Evolutionary conservation across 129 eudicot genomes (phyloP), one percentile per base, ranked within the genome.

Genomic region (Centella asiatica): DNA sequence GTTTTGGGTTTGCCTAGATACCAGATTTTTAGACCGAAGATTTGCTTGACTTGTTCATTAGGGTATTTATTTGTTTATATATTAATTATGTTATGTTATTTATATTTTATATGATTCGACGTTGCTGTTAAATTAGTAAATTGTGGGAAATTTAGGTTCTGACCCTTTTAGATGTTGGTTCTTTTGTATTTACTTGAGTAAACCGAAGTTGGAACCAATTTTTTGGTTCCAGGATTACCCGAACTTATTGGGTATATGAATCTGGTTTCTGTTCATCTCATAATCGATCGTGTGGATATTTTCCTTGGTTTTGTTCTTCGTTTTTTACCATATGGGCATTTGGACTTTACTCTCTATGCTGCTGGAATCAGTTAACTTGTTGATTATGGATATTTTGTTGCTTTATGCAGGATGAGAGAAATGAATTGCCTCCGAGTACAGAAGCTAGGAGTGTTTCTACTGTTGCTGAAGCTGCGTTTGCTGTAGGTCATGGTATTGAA

Each of bases 401-500:
- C 28, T 34, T 1, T 15, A 10, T 72, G 74, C 76, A 87, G 98
- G 98, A 79, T 24, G 79, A 77, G 57, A 69, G 81, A 76, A 80
- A 62, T 50, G 78, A 59, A 45, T 57, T 78, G 54, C 77, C 79
- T 6, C 69, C 82, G 0, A 74, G 71, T 40, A 67, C 86, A 37
- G 86, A 69, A 68, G 77, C 61, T 8, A 57, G 69, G 12, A 69
- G 74, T 31, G 65, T 60, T 44, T 55, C 64, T 18, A 69, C 65
- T 67, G 74, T 67, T 22, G 18, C 76, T 45, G 78, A 64, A 64
- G 64, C 52, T 39, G 48, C 78, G 44, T 56, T 77, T 18, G 75
- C 80, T 40, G 76, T 69, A 33, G 69, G 85, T 48, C 92, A 87
- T 65, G 99, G 99, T 31, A 82, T 87, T 59, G 99, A 87, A 77